Conservation (phyloP, 495 filamentous ascomycete genomes). For the Lophiotrema nucula region DNA sequence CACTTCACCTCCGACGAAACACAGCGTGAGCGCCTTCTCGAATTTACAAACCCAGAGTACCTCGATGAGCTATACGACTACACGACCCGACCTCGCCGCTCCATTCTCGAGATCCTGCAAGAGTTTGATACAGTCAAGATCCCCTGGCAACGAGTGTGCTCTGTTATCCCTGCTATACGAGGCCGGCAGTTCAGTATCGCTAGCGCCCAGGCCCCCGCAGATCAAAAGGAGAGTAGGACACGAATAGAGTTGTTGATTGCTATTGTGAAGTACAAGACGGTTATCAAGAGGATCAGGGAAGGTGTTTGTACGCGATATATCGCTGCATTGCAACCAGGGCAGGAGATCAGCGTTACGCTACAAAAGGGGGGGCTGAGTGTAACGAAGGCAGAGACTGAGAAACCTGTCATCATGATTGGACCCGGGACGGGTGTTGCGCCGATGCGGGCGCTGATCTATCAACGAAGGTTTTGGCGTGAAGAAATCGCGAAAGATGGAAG, state of each 20-base stretch:
- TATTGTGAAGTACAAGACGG: constrained; percentile 87
- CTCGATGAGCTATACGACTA: constrained; percentile 95
- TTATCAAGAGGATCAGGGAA: constrained; percentile 79
- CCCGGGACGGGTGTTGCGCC: constrained; percentile 92
- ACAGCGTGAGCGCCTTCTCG: constrained; percentile 77
- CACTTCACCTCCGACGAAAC: constrained; percentile 67
- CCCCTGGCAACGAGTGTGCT: constrained; percentile 67
- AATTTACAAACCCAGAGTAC: constrained; percentile 74
- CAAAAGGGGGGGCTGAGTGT: constrained; percentile 58
- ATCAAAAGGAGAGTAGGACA: constrained; percentile 34
- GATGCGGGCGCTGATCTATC: constrained; percentile 74
- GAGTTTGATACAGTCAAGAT: constrained; percentile 86
- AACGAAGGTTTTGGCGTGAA: constrained; percentile 52
- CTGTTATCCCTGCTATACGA: constrained; percentile 71
- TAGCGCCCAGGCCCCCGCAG: constrained; percentile 56
- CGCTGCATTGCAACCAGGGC: constrained; percentile 57
- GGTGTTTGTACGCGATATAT: constrained; percentile 91
- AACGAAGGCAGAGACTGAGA: constrained; percentile 41
- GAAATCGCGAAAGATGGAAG: constrained; percentile 22
- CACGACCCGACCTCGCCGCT: constrained; percentile 84
- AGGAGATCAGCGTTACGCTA: constrained; percentile 57
- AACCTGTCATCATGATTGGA: constrained; percentile 75
- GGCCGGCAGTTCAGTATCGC: constrained; percentile 87
- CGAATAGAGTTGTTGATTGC: constrained; percentile 78
- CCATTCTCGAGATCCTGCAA: constrained; percentile 84